Conservation (phyloP, 345 rosid genomes). For the Schrenkiella parvula region DNA sequence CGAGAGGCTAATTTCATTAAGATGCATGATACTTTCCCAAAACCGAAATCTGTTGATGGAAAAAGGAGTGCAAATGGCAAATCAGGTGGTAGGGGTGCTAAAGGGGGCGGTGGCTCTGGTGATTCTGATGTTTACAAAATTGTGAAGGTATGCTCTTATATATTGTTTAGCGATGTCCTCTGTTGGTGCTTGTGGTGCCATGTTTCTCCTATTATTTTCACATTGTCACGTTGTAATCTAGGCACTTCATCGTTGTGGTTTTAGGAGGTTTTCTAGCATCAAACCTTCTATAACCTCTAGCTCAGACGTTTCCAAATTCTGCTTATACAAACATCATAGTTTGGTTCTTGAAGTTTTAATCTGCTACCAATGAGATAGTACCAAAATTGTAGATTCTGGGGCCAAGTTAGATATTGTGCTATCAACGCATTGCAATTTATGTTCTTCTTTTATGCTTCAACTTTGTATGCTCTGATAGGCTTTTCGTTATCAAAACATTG, state of each 20-base stretch:
- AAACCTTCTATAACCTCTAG: background rate
- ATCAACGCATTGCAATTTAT: background rate
- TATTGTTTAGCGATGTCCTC: slow-evolving; percentile 6
- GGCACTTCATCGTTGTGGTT: background rate
- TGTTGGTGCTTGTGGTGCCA: background rate
- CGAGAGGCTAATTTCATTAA: slow-evolving; percentile 89
- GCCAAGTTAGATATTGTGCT: background rate
- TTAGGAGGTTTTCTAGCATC: background rate
- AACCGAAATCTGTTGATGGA: slow-evolving; percentile 55
- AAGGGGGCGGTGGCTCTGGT: slow-evolving; percentile 68
- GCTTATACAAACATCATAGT: background rate
- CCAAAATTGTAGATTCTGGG: background rate
- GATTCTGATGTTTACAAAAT: slow-evolving; percentile 91
- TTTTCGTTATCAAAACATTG: background rate
- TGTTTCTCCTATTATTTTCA: background rate
- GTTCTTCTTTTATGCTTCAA: background rate
- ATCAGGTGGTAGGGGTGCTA: slow-evolving; percentile 76
- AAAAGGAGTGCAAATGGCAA: slow-evolving; percentile 60
- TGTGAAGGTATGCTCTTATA: slow-evolving; percentile 62
- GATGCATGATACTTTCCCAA: slow-evolving; percentile 78
- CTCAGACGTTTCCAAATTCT: background rate
- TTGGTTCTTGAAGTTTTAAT: background rate
- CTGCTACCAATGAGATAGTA: background rate
- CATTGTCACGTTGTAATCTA: background rate
- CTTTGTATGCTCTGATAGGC: background rate